Percentiles rank a stretch among this genome's conserved stretches.
phyloP scores from a whole-genome alignment of 495 filamentous ascomycete genomes.

The Aspergillus biplanus region DNA sequence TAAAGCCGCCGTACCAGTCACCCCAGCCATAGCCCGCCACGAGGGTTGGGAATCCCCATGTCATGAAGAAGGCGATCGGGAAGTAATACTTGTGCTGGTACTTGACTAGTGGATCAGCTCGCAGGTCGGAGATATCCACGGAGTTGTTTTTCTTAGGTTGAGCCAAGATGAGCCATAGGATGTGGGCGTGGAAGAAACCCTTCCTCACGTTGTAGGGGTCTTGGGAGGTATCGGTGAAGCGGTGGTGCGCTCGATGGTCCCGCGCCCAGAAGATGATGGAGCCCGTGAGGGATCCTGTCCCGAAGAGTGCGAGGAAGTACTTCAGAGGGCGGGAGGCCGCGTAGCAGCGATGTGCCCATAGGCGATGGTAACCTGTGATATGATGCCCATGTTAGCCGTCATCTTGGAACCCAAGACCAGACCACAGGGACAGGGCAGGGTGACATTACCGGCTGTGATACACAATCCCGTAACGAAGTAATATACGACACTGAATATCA shows the following conservation, averaged over 20 bases:
- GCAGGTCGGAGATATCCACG: constrained; percentile 94
- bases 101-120: constrained; percentile 90
- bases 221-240: constrained; percentile 98
- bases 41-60: constrained; percentile 77
- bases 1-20: constrained; percentile 88
- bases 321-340: constrained; percentile 85
- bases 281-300: constrained; percentile 93
- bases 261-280: constrained; percentile 97
- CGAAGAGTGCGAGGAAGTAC: constrained; percentile 89
- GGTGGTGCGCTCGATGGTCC: constrained; percentile 96
- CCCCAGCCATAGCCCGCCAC: constrained; percentile 87
- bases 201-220: constrained; percentile 99
- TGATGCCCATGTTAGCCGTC: too few relatives aligned
- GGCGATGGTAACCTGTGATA: constrained; percentile 74
- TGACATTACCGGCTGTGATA: too few relatives aligned
- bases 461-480: too few relatives aligned
- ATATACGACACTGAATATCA: too few relatives aligned
- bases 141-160: constrained; percentile 91
- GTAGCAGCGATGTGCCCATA: constrained; percentile 96
- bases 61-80: constrained; percentile 86
- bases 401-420: too few relatives aligned
- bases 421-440: too few relatives aligned
- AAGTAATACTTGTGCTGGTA: constrained; percentile 96
- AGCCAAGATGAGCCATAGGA: constrained; percentile 93
- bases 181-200: constrained; percentile 93